phyloP scores from a whole-genome alignment of 2,329 filamentous ascomycete species.

The Bipolaris oryzae region DNA sequence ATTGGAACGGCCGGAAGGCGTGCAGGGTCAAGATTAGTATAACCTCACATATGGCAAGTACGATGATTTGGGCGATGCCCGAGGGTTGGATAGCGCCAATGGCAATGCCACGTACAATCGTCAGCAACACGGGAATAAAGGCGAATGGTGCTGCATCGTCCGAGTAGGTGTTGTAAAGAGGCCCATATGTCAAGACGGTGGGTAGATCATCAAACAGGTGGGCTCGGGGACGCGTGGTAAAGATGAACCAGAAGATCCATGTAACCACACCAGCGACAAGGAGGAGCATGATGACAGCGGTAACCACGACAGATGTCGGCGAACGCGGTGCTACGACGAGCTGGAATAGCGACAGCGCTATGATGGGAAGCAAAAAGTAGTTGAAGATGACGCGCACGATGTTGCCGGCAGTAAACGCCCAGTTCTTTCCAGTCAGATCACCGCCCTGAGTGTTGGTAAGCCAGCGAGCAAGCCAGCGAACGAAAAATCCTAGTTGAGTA shows the following conservation, averaged over 20 bases:
- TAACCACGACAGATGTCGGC: conserved; percentile 71
- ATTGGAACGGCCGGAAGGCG: conserved; percentile 87
- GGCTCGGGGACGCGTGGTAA: conserved; percentile 78
- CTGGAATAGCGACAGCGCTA: conserved; percentile 89
- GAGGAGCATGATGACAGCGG: conserved; percentile 77
- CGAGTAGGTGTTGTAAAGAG: conserved; percentile 95
- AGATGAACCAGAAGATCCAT: conserved; percentile 83
- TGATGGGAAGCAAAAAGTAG: conserved; percentile 86
- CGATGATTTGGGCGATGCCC: conserved; percentile 88
- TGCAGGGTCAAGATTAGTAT: conserved; percentile 85
- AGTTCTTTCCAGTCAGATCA: conserved; percentile 87
- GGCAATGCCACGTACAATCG: conserved; percentile 83
- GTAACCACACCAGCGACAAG: conserved; percentile 73
- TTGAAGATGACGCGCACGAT: conserved; percentile 84
- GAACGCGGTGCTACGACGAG: conserved; percentile 75
- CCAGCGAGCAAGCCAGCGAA: conserved; percentile 76
- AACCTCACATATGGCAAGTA: conserved; percentile 93
- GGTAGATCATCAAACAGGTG: conserved; percentile 92
- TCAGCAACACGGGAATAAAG: conserved; percentile 82
- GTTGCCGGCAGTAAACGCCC: conserved; percentile 71
- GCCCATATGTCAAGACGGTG: conserved; percentile 86
- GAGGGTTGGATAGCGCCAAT: conserved; percentile 92
- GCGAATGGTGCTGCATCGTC: conserved; percentile 92
- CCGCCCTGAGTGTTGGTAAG: conserved; percentile 77
- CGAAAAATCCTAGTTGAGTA: conserved; percentile 76